phyloP scores from a whole-genome alignment of 345 rosid genomes.

The Carallia pectinifolia region DNA sequence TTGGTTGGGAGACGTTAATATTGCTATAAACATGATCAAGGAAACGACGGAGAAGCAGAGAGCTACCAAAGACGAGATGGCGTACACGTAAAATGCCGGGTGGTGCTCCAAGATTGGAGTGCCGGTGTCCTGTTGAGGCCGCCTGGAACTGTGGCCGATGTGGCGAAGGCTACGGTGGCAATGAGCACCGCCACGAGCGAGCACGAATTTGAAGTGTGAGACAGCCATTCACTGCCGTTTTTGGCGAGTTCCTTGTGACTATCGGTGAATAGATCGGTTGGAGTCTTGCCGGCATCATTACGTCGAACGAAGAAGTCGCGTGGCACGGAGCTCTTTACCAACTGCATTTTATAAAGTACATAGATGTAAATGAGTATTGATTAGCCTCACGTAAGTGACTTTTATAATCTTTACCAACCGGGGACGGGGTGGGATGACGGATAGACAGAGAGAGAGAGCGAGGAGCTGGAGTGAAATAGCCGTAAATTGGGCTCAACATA shows the following conservation, averaged over 20 bases:
- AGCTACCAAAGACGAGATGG: slow-evolving; percentile 25
- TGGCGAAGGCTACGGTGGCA: slow-evolving; percentile 1
- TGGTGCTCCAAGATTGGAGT: neutral
- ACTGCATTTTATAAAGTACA: neutral
- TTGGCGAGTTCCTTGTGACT: neutral
- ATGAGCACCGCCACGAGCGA: neutral
- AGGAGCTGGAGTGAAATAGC: no score
- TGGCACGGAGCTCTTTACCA: neutral
- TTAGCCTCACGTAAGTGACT: no score
- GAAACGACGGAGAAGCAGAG: slow-evolving; percentile 18
- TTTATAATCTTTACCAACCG: no score
- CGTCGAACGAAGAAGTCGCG: neutral
- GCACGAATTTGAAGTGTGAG: neutral
- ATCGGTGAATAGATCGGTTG: neutral
- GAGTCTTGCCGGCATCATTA: neutral
- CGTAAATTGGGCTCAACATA: no score
- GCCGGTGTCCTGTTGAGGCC: slow-evolving; percentile 14
- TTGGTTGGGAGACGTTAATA: slow-evolving; percentile 24
- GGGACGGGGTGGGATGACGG: no score
- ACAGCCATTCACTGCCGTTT: neutral
- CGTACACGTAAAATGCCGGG: slow-evolving; percentile 12
- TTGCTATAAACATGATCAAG: slow-evolving; percentile 16
- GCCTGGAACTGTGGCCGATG: slow-evolving; percentile 22
- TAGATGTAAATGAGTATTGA: no score
- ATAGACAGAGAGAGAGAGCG: no score